Conservation (phyloP, 2,329 filamentous ascomycete genomes). For the Camillea tinctor region DNA sequence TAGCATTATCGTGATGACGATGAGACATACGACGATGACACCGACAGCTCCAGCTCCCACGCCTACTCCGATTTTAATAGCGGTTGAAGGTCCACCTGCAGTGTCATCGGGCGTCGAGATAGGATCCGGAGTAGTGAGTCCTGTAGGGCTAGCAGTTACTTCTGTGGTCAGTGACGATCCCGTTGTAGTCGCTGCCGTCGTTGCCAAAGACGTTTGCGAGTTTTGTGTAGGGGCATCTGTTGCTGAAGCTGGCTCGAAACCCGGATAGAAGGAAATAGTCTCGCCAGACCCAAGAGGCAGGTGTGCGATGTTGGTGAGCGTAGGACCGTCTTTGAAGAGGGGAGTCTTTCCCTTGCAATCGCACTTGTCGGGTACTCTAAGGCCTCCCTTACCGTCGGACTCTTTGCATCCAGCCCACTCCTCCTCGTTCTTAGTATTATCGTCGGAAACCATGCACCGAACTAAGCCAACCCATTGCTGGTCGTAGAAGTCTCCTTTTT, state of each 20-base stretch:
- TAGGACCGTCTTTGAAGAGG: slow-evolving; percentile 10
- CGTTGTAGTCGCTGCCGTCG: neutral
- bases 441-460: slow-evolving; percentile 7
- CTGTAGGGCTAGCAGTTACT: neutral
- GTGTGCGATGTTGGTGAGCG: slow-evolving; percentile 7
- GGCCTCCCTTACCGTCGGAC: slow-evolving; percentile 4
- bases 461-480: slow-evolving; percentile 17
- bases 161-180: neutral
- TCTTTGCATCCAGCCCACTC: slow-evolving; percentile 20
- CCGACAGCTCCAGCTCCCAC: slow-evolving; percentile 14
- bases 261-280: slow-evolving; percentile 13
- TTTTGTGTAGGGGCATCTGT: neutral
- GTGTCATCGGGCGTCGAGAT: neutral
- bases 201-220: neutral
- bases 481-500: slow-evolving; percentile 11
- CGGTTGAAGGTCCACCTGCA: slow-evolving; percentile 2
- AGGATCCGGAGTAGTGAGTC: neutral
- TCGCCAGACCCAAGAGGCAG: slow-evolving; percentile 12
- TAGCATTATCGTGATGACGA: slow-evolving; percentile 11
- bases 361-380: slow-evolving; percentile 8
- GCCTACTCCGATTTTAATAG: slow-evolving; percentile 16
- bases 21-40: slow-evolving; percentile 12
- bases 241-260: slow-evolving; percentile 5
- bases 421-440: neutral
- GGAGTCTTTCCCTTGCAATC: slow-evolving; percentile 4